Evolutionary conservation across 2,329 filamentous ascomycete species (phyloP).

Genomic region (Fonsecaea monophora): DNA sequence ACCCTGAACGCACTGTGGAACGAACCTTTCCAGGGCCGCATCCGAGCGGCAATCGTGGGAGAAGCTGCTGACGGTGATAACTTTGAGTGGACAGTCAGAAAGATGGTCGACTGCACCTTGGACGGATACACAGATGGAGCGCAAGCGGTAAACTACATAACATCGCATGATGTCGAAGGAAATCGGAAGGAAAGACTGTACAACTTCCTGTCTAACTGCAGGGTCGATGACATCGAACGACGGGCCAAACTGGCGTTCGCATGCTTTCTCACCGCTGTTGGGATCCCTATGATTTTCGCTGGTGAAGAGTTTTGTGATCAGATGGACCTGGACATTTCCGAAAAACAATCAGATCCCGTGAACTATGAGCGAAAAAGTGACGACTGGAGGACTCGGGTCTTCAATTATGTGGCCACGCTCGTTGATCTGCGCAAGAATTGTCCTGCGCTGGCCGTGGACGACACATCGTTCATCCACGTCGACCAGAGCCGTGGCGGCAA

Average conservation of each 20-base stretch:
- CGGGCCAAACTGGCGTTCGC: conserved; percentile 4
- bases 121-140: conserved; percentile 1
- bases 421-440: conserved; percentile 4
- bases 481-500: conserved; percentile 5
- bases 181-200: conserved; percentile 7
- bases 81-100: conserved; percentile 14
- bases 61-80: conserved; percentile 1
- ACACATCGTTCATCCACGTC: conserved; percentile 10
- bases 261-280: conserved; percentile 10
- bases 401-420: conserved; percentile 7
- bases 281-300: conserved; percentile 13
- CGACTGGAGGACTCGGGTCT: conserved; percentile 1
- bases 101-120: conserved; percentile 10
- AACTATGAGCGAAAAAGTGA: conserved; percentile 7
- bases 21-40: conserved; percentile 7
- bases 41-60: background rate
- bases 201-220: conserved; percentile 11
- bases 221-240: conserved; percentile 1
- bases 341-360: conserved; percentile 10
- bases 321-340: background rate
- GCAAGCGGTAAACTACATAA: conserved; percentile 10
- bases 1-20: conserved; percentile 12
- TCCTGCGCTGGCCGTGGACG: background rate
- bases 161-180: conserved; percentile 11
- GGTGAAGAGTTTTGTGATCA: conserved; percentile 13